phyloP scores from a whole-genome alignment of 2,329 filamentous ascomycete species.

The Alternaria angustiovoidea region DNA sequence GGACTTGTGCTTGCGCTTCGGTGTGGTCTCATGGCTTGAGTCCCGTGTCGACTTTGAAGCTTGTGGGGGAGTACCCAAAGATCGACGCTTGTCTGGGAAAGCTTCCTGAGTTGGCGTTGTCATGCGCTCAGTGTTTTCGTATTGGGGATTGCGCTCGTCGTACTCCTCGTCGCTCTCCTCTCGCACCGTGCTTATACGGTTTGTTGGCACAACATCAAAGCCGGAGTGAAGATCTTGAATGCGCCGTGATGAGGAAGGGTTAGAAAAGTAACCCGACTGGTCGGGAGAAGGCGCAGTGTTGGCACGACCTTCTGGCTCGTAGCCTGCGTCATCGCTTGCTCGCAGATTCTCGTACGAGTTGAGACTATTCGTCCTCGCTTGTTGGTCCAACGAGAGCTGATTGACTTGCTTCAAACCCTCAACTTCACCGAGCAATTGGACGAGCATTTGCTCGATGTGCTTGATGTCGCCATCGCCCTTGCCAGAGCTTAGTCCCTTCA shows the following conservation, averaged over 20 bases:
- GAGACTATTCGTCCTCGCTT: slow-evolving; percentile 59
- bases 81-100: slow-evolving; percentile 47
- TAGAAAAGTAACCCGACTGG: slow-evolving; percentile 78
- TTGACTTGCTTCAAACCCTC: slow-evolving; percentile 66
- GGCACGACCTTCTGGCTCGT: slow-evolving; percentile 83
- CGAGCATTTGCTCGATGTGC: slow-evolving; percentile 75
- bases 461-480: slow-evolving; percentile 88
- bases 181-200: slow-evolving; percentile 88
- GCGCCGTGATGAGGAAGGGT: slow-evolving; percentile 60
- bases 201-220: slow-evolving; percentile 66
- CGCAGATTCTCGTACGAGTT: slow-evolving; percentile 76
- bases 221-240: slow-evolving; percentile 57
- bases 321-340: slow-evolving; percentile 74
- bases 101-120: slow-evolving; percentile 68
- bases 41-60: slow-evolving; percentile 42
- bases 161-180: slow-evolving; percentile 83
- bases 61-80: slow-evolving; percentile 64
- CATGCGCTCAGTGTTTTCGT: slow-evolving; percentile 66
- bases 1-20: slow-evolving; percentile 86
- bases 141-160: slow-evolving; percentile 66
- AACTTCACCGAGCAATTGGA: slow-evolving; percentile 90
- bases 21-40: slow-evolving; percentile 80
- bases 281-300: slow-evolving; percentile 77
- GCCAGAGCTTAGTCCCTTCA: slow-evolving; percentile 81
- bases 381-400: slow-evolving; percentile 42